Conservation (phyloP, 805 yeast species). For the Danielozyma ontarioensis region DNA sequence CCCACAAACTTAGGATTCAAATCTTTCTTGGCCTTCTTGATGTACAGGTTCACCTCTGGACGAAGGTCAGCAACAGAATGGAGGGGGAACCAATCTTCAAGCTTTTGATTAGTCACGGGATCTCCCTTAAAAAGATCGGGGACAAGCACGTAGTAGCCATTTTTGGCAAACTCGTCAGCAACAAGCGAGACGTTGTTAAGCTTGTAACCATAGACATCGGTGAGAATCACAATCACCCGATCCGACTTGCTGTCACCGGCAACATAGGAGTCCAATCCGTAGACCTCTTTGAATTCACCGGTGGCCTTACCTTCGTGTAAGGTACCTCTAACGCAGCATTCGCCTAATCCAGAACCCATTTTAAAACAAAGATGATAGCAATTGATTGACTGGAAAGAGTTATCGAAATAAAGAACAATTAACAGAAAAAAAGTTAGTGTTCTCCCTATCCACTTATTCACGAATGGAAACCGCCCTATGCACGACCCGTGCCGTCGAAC, state of each 20-base stretch:
- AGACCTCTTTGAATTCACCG: slow-evolving; percentile 39
- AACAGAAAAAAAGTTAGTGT: too few relatives aligned
- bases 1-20: slow-evolving; percentile 45
- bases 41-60: slow-evolving; percentile 45
- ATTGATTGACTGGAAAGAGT: too few relatives aligned
- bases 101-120: slow-evolving; percentile 12
- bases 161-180: slow-evolving; percentile 61
- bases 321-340: slow-evolving; percentile 39
- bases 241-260: slow-evolving; percentile 27
- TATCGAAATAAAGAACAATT: too few relatives aligned
- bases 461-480: too few relatives aligned
- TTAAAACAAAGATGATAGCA: too few relatives aligned
- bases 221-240: slow-evolving; percentile 53
- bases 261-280: slow-evolving; percentile 35
- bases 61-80: slow-evolving; percentile 48
- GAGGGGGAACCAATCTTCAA: slow-evolving; percentile 44
- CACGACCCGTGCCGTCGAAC: too few relatives aligned
- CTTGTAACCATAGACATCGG: slow-evolving; percentile 67
- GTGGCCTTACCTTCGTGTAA: slow-evolving; percentile 47
- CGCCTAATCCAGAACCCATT: slow-evolving; percentile 1
- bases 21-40: slow-evolving; percentile 39
- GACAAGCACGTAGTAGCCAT: slow-evolving; percentile 56
- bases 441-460: too few relatives aligned
- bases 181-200: slow-evolving; percentile 53
- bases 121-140: slow-evolving; percentile 72